phyloP scores from a whole-genome alignment of 148 eudicot species.

The Rhododendron kiyosumense region DNA sequence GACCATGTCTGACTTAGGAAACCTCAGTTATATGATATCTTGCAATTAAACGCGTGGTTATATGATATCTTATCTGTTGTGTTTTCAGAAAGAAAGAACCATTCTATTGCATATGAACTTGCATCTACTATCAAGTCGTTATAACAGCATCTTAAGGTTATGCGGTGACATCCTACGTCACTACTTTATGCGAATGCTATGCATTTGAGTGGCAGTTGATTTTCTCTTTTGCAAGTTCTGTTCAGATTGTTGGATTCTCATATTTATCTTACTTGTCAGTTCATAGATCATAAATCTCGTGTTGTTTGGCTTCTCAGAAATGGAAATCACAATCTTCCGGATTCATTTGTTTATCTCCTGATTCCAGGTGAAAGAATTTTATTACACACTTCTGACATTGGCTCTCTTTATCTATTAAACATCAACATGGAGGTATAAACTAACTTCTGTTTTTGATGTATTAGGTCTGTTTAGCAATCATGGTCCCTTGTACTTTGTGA shows the following conservation, averaged over 20 bases:
- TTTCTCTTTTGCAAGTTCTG: neutral
- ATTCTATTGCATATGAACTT: neutral
- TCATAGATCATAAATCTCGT: neutral
- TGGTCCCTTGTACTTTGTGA: slow-evolving; percentile 82
- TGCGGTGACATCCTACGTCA: neutral
- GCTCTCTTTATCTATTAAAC: slow-evolving; percentile 1
- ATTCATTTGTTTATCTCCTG: slow-evolving; percentile 77
- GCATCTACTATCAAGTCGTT: neutral
- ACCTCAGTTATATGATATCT: neutral
- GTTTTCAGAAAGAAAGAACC: neutral
- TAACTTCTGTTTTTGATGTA: neutral
- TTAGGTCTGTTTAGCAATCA: slow-evolving; percentile 96
- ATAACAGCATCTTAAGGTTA: neutral
- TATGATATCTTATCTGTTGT: neutral
- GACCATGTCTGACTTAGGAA: neutral
- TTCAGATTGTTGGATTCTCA: neutral
- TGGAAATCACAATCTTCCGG: slow-evolving; percentile 78
- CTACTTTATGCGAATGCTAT: neutral
- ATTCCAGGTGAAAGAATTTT: slow-evolving; percentile 59
- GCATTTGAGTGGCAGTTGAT: neutral
- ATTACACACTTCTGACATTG: neutral
- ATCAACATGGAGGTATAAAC: neutral
- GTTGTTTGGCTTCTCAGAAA: slow-evolving; percentile 42
- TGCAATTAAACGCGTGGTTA: too few relatives aligned
- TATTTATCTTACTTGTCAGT: neutral